Evolutionary conservation across 345 rosid species (phyloP).

Genomic region (Citrus hindsii): DNA sequence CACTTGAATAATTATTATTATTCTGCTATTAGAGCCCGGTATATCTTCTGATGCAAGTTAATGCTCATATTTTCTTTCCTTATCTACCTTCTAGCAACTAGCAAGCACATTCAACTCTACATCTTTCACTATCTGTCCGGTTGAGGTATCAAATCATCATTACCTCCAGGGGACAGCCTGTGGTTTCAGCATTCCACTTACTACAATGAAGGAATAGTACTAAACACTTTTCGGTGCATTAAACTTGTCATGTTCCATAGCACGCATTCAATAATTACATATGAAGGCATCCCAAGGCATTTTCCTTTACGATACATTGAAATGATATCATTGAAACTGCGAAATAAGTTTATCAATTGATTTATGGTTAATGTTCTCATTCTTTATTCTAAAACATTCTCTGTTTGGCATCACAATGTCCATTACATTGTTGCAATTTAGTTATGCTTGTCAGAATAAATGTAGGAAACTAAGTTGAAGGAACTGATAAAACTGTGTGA

Average conservation of each 20-base stretch:
- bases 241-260: background rate
- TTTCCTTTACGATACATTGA: background rate
- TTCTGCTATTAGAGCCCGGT: background rate
- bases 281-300: background rate
- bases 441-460: background rate
- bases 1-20: background rate
- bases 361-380: background rate
- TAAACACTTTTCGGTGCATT: background rate
- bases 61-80: background rate
- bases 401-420: background rate
- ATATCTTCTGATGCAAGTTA: no score
- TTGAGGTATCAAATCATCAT: background rate
- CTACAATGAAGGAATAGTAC: background rate
- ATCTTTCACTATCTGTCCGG: background rate
- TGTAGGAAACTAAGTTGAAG: background rate
- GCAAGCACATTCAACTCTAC: background rate
- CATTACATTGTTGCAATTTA: background rate
- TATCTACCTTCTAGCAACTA: background rate
- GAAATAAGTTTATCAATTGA: background rate
- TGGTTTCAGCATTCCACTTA: background rate
- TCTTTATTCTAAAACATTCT: background rate
- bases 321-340: background rate
- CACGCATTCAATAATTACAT: background rate
- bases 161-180: background rate
- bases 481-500: background rate